phyloP scores from a whole-genome alignment of 768 basidiomycete species.

The Lentinula sp. region DNA sequence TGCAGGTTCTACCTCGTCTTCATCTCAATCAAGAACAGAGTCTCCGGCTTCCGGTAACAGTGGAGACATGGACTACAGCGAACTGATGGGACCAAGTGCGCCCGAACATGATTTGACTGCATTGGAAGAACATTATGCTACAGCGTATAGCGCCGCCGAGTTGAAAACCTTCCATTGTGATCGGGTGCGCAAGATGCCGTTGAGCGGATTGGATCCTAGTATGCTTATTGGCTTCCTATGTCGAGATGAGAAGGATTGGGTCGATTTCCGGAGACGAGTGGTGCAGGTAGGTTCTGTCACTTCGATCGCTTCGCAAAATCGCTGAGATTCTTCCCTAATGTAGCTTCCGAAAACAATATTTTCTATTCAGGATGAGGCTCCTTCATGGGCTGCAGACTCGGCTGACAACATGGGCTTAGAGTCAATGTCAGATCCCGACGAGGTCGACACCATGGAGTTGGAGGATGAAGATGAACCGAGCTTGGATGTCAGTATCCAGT shows the following conservation, averaged over 20 bases:
- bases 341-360: constrained; percentile 71
- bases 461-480: constrained; percentile 20
- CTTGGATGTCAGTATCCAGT: constrained; percentile 45
- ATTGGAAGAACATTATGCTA: constrained; percentile 57
- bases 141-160: constrained; percentile 67
- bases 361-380: constrained; percentile 82
- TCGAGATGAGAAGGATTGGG: constrained; percentile 79
- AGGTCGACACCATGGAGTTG: constrained; percentile 47
- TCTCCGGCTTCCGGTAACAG: constrained; percentile 5
- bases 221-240: constrained; percentile 95
- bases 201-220: constrained; percentile 88
- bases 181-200: constrained; percentile 90
- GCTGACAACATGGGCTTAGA: constrained; percentile 77
- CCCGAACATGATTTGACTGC: constrained; percentile 28
- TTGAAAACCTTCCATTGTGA: constrained; percentile 94
- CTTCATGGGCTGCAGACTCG: constrained; percentile 71
- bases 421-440: constrained; percentile 77
- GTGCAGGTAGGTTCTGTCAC: constrained; percentile 50
- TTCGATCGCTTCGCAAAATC: background rate
- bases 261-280: constrained; percentile 69
- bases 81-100: constrained; percentile 22
- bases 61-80: constrained; percentile 27
- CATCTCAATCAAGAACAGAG: constrained; percentile 13
- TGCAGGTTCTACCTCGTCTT: constrained; percentile 21
- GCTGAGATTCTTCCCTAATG: background rate